Percentiles rank a stretch among this genome's conserved stretches.
These are phyloP conservation scores for Ilyonectria destructans DNA, from an alignment of 2,329 filamentous ascomycete species.

Conservation along the genomic window DNA sequence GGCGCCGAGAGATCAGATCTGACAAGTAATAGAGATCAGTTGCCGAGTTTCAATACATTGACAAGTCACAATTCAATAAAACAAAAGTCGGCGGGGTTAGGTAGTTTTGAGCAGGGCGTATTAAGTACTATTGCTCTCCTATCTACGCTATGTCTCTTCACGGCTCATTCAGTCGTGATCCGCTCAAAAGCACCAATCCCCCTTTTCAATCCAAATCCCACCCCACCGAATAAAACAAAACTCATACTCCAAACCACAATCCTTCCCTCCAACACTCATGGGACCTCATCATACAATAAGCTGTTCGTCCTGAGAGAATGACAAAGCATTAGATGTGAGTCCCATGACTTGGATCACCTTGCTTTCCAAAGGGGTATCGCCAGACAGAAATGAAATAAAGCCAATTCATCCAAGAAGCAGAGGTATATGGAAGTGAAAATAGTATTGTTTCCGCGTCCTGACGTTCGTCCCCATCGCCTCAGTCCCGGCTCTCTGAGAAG, in stretches of 20 bases:
- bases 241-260: slow-evolving; percentile 52
- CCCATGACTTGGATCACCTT: slow-evolving; percentile 39
- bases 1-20: slow-evolving; percentile 9
- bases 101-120: slow-evolving; percentile 35
- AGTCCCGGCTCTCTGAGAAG: slow-evolving; percentile 40
- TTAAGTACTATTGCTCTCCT: slow-evolving; percentile 45
- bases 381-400: slow-evolving; percentile 52
- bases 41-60: slow-evolving; percentile 7
- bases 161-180: slow-evolving; percentile 44
- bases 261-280: slow-evolving; percentile 40
- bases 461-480: slow-evolving; percentile 46
- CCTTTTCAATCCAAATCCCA: slow-evolving; percentile 46
- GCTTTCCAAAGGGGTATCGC: slow-evolving; percentile 55
- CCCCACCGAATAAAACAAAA: slow-evolving; percentile 50
- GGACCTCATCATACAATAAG: background rate
- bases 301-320: slow-evolving; percentile 5
- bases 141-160: slow-evolving; percentile 43
- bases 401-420: slow-evolving; percentile 44
- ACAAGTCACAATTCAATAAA: background rate
- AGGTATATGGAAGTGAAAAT: slow-evolving; percentile 44
- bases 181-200: slow-evolving; percentile 47
- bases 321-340: slow-evolving; percentile 1
- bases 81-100: slow-evolving; percentile 19
- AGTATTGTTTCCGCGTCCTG: slow-evolving; percentile 46
- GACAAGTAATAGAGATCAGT: background rate